Base-by-base conservation (phyloP, 805 yeast species). In the Hanseniaspora hatyaiensis region DNA sequence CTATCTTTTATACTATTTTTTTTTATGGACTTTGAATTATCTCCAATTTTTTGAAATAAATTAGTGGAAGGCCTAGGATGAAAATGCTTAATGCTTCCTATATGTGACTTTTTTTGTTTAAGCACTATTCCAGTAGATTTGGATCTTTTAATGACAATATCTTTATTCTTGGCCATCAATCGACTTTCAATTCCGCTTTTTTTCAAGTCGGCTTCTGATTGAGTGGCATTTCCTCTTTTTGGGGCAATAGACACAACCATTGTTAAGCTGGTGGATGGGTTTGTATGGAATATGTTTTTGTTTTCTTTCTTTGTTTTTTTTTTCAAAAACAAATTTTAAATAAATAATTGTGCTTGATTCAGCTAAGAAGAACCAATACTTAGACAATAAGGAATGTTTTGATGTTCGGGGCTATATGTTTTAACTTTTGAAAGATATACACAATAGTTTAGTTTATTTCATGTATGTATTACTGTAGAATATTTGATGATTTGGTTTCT, bases 121-220 rank as follows among this genome's bases (percentile, higher is more conserved):
- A 44, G 28, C 30, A 44, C 48, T 11, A 44, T 44, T 8, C 48
- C 48, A 4, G 48, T 44, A 19, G 48, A 44, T 30, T 44, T 44
- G 12, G 48, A 44, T 36, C 48, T 34, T 18, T 44, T 44, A 4
- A 44, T 44, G 11, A 44, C 32, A 15, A 44, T 39, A 8, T 34
- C 48, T 30, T 30, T 44, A 24, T 29, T 36, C 20, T 34, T 36
- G 6, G 16, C 23, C 6, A 19, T 4, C 6, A 8, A 12, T n/a
- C 29, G 34, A 15, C 28, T 13, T 5, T 28, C 40, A 3, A 16
- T 20, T 12, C 6, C 15, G 22, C 32, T n/a, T 16, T 37, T 23
- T 5, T 24, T 37, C 12, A 8, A 8, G 31, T 37, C 40, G 16
- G 11, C 18, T 36, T 36, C 39, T 22, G n/a, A n/a, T n/a, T n/a